Percentiles rank a stretch among this genome's conserved stretches.
Conservation (phyloP, 345 rosid genomes). For the Draba incana region DNA sequence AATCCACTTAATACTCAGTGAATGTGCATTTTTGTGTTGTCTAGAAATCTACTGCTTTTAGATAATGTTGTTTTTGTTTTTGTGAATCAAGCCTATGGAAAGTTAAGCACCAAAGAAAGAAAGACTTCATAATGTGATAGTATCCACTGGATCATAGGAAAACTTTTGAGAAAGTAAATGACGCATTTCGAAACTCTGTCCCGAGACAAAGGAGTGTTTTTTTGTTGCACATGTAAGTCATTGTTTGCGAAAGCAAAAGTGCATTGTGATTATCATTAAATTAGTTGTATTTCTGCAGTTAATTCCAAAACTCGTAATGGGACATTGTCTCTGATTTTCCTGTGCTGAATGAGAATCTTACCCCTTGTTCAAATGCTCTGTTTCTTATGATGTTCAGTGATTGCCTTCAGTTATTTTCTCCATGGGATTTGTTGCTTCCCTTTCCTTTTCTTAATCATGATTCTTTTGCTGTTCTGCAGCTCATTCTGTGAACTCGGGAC, state of each 20-base stretch:
- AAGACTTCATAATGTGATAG: conserved; percentile 7
- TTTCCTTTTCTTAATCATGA: background rate
- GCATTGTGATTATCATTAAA: background rate
- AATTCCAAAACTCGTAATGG: too few relatives aligned
- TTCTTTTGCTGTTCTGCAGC: background rate
- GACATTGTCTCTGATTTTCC: background rate
- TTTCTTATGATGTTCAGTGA: background rate
- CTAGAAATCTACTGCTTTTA: conserved; percentile 8
- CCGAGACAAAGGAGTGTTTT: background rate
- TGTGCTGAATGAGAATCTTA: conserved; percentile 52
- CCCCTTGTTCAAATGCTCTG: conserved; percentile 59
- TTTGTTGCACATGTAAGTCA: background rate
- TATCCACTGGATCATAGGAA: background rate
- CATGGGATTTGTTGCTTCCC: background rate
- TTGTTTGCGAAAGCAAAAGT: background rate
- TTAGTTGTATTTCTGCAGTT: too few relatives aligned
- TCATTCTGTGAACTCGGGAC: conserved; percentile 54
- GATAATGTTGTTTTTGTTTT: background rate
- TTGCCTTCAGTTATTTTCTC: background rate
- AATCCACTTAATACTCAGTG: background rate
- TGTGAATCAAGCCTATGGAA: background rate
- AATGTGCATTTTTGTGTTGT: conserved; percentile 48
- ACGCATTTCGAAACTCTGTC: too few relatives aligned
- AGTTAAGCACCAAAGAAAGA: background rate
- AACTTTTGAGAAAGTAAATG: too few relatives aligned